These are phyloP conservation scores for Pichia sp. DNA, from an alignment of 1,139 yeast genomes.

Conservation along the genomic window DNA sequence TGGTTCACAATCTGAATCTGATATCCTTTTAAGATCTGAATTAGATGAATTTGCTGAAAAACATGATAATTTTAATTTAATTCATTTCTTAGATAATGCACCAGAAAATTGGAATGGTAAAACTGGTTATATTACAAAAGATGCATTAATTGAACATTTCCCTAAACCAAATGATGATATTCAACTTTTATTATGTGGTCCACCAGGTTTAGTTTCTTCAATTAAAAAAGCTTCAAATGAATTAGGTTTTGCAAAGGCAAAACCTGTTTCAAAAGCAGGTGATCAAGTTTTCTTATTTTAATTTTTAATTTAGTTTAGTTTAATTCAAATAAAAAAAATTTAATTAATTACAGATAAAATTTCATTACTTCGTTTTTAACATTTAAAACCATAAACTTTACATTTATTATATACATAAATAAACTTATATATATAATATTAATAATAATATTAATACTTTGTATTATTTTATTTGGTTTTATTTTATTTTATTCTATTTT, in stretches of 20 bases:
- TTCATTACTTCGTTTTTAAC: no score
- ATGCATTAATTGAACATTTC: constrained; percentile 57
- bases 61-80: constrained; percentile 62
- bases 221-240: constrained; percentile 73
- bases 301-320: constrained; percentile 4
- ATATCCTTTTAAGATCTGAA: constrained; percentile 72
- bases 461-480: no score
- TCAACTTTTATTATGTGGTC: constrained; percentile 87
- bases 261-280: constrained; percentile 84
- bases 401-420: no score
- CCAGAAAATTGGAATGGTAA: constrained; percentile 75
- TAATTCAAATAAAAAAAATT: no score
- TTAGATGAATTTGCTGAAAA: constrained; percentile 60
- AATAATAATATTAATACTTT: no score
- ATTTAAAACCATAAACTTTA: no score
- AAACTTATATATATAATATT: no score
- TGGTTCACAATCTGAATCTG: constrained; percentile 71
- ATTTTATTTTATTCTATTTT: no score
- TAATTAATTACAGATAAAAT: no score
- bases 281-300: constrained; percentile 89
- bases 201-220: constrained; percentile 81
- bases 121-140: constrained; percentile 76
- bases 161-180: constrained; percentile 60
- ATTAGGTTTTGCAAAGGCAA: constrained; percentile 81
- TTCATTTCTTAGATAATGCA: constrained; percentile 73